Percentiles rank a stretch among this genome's conserved stretches.
These are phyloP conservation scores for Chaetoceros tenuissimus DNA, from an alignment of 108 stramenopile species.

Conservation along the genomic window DNA sequence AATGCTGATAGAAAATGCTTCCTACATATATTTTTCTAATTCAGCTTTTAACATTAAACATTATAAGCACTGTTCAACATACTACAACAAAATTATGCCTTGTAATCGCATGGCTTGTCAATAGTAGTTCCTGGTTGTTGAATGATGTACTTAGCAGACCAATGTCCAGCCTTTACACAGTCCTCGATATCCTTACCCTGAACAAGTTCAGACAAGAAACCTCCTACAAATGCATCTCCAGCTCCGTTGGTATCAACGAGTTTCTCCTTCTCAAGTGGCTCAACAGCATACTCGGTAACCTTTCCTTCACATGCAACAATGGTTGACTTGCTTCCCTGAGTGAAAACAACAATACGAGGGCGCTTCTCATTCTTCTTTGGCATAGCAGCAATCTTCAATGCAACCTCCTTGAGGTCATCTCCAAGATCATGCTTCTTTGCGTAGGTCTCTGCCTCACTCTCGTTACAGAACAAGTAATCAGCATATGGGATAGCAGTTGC, in stretches of 20 bases:
- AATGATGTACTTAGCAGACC: slow-evolving; percentile 92
- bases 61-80: too few species aligned
- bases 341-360: slow-evolving; percentile 92
- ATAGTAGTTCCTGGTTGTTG: slow-evolving; percentile 93
- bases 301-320: slow-evolving; percentile 89
- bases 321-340: slow-evolving; percentile 92
- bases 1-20: too few species aligned
- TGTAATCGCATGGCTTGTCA: slow-evolving; percentile 58
- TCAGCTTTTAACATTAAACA: too few species aligned
- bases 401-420: slow-evolving; percentile 85
- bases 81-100: too few species aligned
- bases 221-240: slow-evolving; percentile 99
- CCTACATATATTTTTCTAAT: too few species aligned
- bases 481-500: slow-evolving; percentile 90
- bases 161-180: slow-evolving; percentile 97
- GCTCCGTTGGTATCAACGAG: slow-evolving; percentile 99
- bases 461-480: slow-evolving; percentile 97
- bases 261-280: slow-evolving; percentile 65
- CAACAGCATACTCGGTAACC: slow-evolving; percentile 84
- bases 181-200: slow-evolving; percentile 65
- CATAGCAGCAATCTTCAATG: slow-evolving; percentile 75
- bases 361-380: slow-evolving; percentile 82
- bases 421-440: slow-evolving; percentile 92
- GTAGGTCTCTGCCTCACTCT: slow-evolving; percentile 95
- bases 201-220: slow-evolving; percentile 88